Conservation (phyloP, 2,329 filamentous ascomycete species). For the Aspergillus melleus region DNA sequence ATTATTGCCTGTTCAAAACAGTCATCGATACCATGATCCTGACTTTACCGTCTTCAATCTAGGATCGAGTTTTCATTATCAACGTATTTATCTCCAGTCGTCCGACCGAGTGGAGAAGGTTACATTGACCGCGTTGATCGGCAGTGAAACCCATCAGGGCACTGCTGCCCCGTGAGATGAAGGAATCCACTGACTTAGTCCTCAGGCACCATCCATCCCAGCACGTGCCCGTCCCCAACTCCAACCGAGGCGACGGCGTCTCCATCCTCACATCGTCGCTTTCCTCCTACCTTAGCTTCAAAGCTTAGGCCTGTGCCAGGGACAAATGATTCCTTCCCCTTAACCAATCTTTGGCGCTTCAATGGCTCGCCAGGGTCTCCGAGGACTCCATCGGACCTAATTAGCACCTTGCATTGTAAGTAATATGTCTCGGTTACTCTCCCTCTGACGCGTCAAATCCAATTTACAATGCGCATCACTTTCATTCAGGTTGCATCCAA, state of each 20-base stretch:
- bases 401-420: neutral
- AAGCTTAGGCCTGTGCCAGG: neutral
- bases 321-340: neutral
- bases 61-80: neutral
- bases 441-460: slow-evolving; percentile 4
- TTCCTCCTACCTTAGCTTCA: neutral
- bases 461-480: slow-evolving; percentile 1
- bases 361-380: slow-evolving; percentile 1
- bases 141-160: neutral
- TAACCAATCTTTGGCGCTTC: neutral
- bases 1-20: neutral
- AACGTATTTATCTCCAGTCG: neutral
- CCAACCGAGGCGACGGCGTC: neutral
- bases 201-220: neutral
- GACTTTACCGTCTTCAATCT: neutral
- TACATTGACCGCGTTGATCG: neutral
- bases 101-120: neutral
- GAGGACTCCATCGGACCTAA: neutral
- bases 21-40: neutral
- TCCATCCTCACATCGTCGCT: neutral
- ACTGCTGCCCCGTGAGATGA: neutral
- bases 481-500: neutral
- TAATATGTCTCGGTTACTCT: neutral
- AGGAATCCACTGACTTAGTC: neutral
- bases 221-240: neutral